Base-by-base conservation (phyloP, 2,329 filamentous ascomycete species). In the Neurospora sp. region DNA sequence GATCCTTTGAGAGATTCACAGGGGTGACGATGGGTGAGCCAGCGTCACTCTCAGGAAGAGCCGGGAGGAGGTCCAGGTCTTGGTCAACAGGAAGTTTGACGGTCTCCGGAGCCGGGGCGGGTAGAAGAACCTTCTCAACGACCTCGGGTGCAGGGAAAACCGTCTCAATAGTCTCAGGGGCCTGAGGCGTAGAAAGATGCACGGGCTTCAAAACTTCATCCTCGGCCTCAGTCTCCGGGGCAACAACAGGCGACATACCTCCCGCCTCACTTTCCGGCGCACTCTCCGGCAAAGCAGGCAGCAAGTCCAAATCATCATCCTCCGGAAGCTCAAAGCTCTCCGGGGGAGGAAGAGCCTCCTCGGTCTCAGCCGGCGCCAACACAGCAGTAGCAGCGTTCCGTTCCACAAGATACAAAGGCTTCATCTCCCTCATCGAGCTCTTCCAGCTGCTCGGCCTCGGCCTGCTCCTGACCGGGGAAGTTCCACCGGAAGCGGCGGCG, bases 351-450 rank as follows among this genome's bases (percentile, higher is more conserved):
- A 62, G 28, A 17, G 28, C 28, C 23, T 62, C 52, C 4, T 62
- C 52, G 4, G 52, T 36, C 17, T 62, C 52, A 36, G 4, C 28
- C 23, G 8, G 12, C 52, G 52, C 15, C 28, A 28, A 33, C 28
- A 15, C 23, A 52, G 46, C 19, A 23, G 19, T 23, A 52, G 46
- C 19, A 62, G 52, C 52, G 15, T 62, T 62, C 73, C 82, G 88
- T 78, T 96, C 92, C 6, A 97, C 87, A 28, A 97, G 88, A 79
- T 92, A 95, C 8, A 97, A 82, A 0, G 94, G 94, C 74, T 91
- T 89, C 75, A 94, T 90, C 77, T 96, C 92, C 69, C 86, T 86
- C 52, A 62, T 62, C 19, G 84, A 85, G 73, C 81, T 87, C 65
- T 89, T 87, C 87, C 87, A 89, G 0, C 87, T 89, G 12, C 82